These are phyloP conservation scores for Striga hermonthica DNA, from an alignment of 305 asterid genomes.

Conservation along the genomic window DNA sequence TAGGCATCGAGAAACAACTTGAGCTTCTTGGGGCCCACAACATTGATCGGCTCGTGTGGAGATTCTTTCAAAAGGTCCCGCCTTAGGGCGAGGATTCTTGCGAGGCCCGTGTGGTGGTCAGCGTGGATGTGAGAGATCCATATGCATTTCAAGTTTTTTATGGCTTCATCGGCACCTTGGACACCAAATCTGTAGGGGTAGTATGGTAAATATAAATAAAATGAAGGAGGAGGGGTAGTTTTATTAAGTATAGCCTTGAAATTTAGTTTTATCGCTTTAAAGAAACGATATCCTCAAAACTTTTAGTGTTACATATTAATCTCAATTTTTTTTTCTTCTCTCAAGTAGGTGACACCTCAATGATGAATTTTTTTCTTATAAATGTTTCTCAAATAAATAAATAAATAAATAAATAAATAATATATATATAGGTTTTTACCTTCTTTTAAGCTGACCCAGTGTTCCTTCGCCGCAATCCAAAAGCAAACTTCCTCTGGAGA, in stretches of 20 bases:
- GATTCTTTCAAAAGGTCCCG: constrained; percentile 53
- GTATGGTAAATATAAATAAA: background rate
- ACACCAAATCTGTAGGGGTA: constrained; percentile 59
- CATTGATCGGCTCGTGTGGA: constrained; percentile 66
- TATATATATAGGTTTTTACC: constrained; percentile 38
- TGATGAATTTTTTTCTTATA: background rate
- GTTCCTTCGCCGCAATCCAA: constrained; percentile 97
- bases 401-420: background rate
- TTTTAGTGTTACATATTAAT: background rate
- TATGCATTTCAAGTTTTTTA: constrained; percentile 62
- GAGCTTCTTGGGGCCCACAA: constrained; percentile 83
- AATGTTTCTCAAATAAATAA: background rate
- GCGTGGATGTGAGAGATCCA: constrained; percentile 99
- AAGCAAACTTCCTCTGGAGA: constrained; percentile 70
- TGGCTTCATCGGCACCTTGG: constrained; percentile 73
- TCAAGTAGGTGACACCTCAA: background rate
- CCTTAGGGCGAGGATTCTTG: constrained; percentile 77
- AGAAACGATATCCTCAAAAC: background rate
- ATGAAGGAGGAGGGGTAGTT: background rate
- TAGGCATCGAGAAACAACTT: constrained; percentile 83
- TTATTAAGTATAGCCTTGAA: background rate
- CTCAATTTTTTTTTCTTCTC: background rate
- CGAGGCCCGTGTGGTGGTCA: constrained; percentile 92
- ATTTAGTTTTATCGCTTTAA: background rate
- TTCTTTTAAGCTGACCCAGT: constrained; percentile 85